These are phyloP conservation scores for Leccinellum albellum DNA, from an alignment of 768 basidiomycete species.

Conservation along the genomic window DNA sequence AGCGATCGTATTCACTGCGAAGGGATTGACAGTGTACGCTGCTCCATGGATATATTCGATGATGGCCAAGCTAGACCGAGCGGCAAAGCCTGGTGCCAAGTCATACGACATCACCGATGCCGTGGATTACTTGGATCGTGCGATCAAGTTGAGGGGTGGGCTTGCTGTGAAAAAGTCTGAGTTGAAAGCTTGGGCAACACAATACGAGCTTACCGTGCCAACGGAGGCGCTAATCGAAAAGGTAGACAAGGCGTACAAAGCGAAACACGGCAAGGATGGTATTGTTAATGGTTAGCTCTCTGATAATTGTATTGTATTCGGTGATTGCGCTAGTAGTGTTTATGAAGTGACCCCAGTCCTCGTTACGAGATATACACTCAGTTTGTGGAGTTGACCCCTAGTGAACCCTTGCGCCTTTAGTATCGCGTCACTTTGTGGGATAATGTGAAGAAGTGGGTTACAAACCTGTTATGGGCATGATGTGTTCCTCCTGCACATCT, in stretches of 20 bases:
- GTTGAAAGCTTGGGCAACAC: background rate
- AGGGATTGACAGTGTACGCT: slow-evolving; percentile 11
- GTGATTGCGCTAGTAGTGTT: background rate
- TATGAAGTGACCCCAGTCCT: background rate
- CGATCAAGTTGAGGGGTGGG: background rate
- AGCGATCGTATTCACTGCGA: slow-evolving; percentile 1
- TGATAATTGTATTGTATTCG: background rate
- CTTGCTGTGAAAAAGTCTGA: slow-evolving; percentile 5
- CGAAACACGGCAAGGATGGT: background rate
- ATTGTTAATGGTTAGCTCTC: background rate
- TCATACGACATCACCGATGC: slow-evolving; percentile 9
- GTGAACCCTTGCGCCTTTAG: slow-evolving; percentile 99
- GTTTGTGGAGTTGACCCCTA: slow-evolving; percentile 25
- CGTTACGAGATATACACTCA: background rate
- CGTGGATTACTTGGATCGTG: slow-evolving; percentile 4
- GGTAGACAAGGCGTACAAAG: background rate
- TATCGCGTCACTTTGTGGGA: slow-evolving; percentile 98
- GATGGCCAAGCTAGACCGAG: slow-evolving; percentile 11
- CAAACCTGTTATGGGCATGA: slow-evolving; percentile 35
- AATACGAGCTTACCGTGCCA: background rate
- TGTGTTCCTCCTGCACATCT: slow-evolving; percentile 94
- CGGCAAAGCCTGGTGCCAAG: slow-evolving; percentile 2
- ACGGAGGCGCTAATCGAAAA: background rate
- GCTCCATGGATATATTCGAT: slow-evolving; percentile 7
- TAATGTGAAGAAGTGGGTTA: background rate